These are phyloP conservation scores for Dictyostelium purpureum DNA, from an alignment of 78 protist genomes.

Conservation along the genomic window DNA sequence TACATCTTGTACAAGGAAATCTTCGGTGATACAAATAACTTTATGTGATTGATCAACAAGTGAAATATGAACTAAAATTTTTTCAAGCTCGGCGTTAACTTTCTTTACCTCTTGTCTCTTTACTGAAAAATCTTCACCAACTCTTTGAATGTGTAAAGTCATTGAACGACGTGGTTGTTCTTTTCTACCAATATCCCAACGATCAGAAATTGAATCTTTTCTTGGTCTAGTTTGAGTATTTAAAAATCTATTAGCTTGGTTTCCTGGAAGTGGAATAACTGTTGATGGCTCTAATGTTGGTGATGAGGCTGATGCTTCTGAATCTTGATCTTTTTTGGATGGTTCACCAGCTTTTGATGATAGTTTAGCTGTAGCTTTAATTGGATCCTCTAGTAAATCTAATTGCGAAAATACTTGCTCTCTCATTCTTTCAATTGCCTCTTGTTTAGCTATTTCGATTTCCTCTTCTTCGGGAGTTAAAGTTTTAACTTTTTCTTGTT, in stretches of 20 bases:
- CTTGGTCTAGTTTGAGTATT: slow-evolving; percentile 20
- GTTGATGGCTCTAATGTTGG: background rate
- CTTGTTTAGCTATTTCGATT: background rate
- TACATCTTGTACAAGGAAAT: slow-evolving; percentile 54
- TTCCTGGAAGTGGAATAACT: background rate
- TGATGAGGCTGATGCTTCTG: background rate
- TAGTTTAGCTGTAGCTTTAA: background rate
- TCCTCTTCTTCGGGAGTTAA: background rate
- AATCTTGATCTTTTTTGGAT: background rate
- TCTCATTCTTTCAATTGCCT: background rate
- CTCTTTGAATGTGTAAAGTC: slow-evolving; percentile 47
- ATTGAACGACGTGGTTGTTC: slow-evolving; percentile 42
- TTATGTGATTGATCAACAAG: slow-evolving; percentile 69
- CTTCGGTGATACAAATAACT: slow-evolving; percentile 68
- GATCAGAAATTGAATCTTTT: slow-evolving; percentile 67
- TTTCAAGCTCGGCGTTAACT: slow-evolving; percentile 11
- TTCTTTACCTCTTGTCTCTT: slow-evolving; percentile 9
- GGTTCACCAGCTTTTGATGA: no score
- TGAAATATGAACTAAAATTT: slow-evolving; percentile 34
- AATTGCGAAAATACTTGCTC: slow-evolving; percentile 23
- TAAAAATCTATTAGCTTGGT: background rate
- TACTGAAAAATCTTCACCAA: slow-evolving; percentile 48
- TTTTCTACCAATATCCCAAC: slow-evolving; percentile 69
- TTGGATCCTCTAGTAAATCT: background rate
- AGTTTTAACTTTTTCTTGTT: background rate